These are phyloP conservation scores for Tillandsia leiboldiana DNA, from an alignment of 176 grass and related monocot genomes.

Conservation along the genomic window DNA sequence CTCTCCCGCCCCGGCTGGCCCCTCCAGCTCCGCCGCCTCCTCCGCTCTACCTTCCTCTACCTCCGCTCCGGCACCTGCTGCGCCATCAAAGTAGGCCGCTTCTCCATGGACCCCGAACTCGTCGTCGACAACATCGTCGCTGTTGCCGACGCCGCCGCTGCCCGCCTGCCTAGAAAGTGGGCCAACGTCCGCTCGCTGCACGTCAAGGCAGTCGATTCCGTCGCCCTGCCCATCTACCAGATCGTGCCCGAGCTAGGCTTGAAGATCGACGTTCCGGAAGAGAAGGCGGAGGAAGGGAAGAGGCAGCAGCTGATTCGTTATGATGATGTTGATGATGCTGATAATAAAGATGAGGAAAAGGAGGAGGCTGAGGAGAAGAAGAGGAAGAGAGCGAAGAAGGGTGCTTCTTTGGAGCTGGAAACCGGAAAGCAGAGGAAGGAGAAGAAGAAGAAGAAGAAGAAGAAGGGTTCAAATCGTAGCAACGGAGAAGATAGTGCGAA, in stretches of 20 bases:
- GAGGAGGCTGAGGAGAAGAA: constrained; percentile 21
- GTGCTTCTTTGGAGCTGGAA: constrained; percentile 3
- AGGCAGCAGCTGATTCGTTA: constrained; percentile 5
- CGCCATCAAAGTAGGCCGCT: constrained; percentile 58
- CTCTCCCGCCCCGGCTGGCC: constrained; percentile 63
- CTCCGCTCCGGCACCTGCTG: constrained; percentile 48
- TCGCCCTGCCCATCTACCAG: constrained; percentile 71
- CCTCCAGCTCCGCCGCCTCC: constrained; percentile 49
- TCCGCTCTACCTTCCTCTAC: constrained; percentile 55
- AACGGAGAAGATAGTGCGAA: neutral
- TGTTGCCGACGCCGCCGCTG: constrained; percentile 30
- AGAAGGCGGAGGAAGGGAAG: constrained; percentile 17
- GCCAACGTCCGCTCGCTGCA: constrained; percentile 58
- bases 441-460: constrained; percentile 27
- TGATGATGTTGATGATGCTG: neutral
- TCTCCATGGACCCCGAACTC: constrained; percentile 59
- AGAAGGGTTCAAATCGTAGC: neutral
- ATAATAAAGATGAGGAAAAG: neutral
- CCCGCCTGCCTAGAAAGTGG: constrained; percentile 75
- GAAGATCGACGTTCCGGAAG: constrained; percentile 48
- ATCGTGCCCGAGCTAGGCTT: constrained; percentile 49
- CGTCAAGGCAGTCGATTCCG: constrained; percentile 49
- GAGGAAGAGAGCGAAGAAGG: constrained; percentile 35
- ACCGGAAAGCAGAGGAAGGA: constrained; percentile 11
- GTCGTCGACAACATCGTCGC: constrained; percentile 59